Percentiles rank a stretch among this genome's conserved stretches.
These are phyloP conservation scores for Leishmania tropica DNA, from an alignment of 208 protist genomes.

Conservation along the genomic window DNA sequence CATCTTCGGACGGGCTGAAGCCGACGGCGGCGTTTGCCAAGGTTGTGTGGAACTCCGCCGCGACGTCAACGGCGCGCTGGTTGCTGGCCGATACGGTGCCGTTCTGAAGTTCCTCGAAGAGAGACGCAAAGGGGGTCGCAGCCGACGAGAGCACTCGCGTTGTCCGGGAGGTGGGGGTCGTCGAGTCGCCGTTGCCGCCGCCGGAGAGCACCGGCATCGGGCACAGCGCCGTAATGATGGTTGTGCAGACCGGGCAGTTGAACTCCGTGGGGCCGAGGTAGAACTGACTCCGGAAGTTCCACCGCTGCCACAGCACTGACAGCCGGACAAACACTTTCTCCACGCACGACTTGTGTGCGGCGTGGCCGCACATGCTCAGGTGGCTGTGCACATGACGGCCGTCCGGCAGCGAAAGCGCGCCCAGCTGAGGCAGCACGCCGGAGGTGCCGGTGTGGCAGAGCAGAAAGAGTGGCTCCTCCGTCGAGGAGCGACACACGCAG, in stretches of 20 bases:
- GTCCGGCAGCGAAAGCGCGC: conserved; percentile 26
- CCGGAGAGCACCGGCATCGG: conserved; percentile 50
- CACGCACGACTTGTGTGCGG: conserved; percentile 65
- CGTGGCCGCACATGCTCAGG: conserved; percentile 69
- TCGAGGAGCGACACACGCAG: conserved; percentile 57
- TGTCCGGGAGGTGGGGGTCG: not conserved
- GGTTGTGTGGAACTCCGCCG: conserved; percentile 33
- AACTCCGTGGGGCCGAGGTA: conserved; percentile 58
- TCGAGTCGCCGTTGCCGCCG: not conserved
- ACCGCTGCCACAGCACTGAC: conserved; percentile 36
- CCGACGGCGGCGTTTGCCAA: conserved; percentile 57
- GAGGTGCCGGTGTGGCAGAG: conserved; percentile 63
- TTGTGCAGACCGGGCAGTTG: conserved; percentile 72
- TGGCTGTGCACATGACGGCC: conserved; percentile 45
- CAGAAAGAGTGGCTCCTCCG: conserved; percentile 57
- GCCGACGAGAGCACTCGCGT: not conserved
- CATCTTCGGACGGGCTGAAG: conserved; percentile 32
- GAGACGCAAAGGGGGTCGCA: not conserved
- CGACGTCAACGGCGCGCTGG: conserved; percentile 13
- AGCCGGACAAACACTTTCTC: conserved; percentile 57
- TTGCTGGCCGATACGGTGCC: conserved; percentile 15
- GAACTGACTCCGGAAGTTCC: conserved; percentile 40
- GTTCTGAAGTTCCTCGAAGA: conserved; percentile 51
- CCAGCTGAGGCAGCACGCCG: conserved; percentile 38
- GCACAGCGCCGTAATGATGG: conserved; percentile 60